A percentile compares a stretch with the other conserved stretches of the same genome.
Conservation (phyloP, 371 early-diverging fungal species). For the Lichtheimia corymbifera region DNA sequence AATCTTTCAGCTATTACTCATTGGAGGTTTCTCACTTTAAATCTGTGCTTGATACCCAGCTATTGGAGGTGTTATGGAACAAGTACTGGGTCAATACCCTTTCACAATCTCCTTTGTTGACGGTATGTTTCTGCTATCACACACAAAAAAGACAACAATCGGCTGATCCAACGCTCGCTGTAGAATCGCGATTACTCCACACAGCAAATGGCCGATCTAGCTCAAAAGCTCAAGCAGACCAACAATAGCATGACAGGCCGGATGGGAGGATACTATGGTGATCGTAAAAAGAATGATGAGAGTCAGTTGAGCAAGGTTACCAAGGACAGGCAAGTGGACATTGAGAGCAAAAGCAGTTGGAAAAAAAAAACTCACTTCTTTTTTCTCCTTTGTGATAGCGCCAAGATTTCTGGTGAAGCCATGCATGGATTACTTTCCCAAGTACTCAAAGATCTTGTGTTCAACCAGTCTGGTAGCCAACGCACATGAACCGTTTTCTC, state of each 20-base stretch:
- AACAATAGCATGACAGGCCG: slow-evolving; percentile 60
- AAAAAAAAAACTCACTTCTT: neutral
- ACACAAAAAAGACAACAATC: neutral
- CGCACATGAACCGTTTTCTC: too few relatives aligned
- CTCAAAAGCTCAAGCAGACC: slow-evolving; percentile 82
- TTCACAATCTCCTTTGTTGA: slow-evolving; percentile 87
- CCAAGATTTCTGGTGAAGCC: slow-evolving; percentile 79
- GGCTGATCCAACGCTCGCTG: too few relatives aligned
- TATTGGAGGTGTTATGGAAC: slow-evolving; percentile 93
- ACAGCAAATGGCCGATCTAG: slow-evolving; percentile 78
- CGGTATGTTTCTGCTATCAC: slow-evolving; percentile 52
- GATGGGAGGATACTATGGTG: slow-evolving; percentile 58
- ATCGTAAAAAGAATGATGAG: slow-evolving; percentile 66
- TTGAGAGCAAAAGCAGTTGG: neutral
- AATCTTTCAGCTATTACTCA: slow-evolving; percentile 73
- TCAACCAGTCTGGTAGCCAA: slow-evolving; percentile 46
- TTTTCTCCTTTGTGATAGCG: slow-evolving; percentile 44
- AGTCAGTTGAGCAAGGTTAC: slow-evolving; percentile 73
- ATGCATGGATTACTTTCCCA: slow-evolving; percentile 82
- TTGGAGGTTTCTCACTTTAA: slow-evolving; percentile 93
- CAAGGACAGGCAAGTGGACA: slow-evolving; percentile 61
- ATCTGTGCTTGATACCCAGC: slow-evolving; percentile 80
- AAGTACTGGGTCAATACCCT: slow-evolving; percentile 97
- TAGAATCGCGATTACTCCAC: slow-evolving; percentile 84
- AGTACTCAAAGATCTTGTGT: slow-evolving; percentile 78